Conservation (phyloP, 1,284 basidiomycete species). For the Melampsora larici-populina region DNA sequence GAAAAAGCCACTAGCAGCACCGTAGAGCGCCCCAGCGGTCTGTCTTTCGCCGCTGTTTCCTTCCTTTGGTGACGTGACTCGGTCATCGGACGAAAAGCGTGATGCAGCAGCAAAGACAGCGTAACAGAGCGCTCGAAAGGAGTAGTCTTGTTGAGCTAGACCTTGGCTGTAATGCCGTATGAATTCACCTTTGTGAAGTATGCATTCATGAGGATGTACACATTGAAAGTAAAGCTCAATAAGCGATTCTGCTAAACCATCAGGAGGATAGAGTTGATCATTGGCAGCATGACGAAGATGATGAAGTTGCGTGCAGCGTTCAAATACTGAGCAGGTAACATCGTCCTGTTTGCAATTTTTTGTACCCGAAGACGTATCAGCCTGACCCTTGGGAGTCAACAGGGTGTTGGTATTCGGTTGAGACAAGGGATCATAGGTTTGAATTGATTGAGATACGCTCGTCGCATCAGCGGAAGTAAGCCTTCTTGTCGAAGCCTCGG, state of each 20-base stretch:
- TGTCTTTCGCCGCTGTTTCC: neutral
- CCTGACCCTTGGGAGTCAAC: neutral
- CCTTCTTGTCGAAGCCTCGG: neutral
- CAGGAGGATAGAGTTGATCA: conserved; percentile 3
- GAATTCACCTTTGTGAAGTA: conserved; percentile 21
- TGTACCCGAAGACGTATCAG: neutral
- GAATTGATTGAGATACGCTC: neutral
- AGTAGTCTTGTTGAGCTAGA: neutral
- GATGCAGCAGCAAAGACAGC: conserved; percentile 31
- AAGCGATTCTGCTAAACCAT: conserved; percentile 3
- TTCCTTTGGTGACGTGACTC: neutral
- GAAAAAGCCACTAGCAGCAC: neutral
- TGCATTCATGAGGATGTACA: conserved; percentile 9
- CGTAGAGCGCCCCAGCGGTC: conserved; percentile 15
- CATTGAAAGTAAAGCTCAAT: conserved; percentile 23
- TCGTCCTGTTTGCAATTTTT: neutral
- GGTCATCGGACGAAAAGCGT: conserved; percentile 19
- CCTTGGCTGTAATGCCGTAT: conserved; percentile 10
- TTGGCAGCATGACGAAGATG: no score
- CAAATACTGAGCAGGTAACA: neutral
- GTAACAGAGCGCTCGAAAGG: conserved; percentile 37
- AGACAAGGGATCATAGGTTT: neutral
- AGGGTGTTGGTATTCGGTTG: neutral
- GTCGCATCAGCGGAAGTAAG: neutral
- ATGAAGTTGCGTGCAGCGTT: neutral